Base-by-base conservation (phyloP, 441 rosid species). In the Populus tomentosa region DNA sequence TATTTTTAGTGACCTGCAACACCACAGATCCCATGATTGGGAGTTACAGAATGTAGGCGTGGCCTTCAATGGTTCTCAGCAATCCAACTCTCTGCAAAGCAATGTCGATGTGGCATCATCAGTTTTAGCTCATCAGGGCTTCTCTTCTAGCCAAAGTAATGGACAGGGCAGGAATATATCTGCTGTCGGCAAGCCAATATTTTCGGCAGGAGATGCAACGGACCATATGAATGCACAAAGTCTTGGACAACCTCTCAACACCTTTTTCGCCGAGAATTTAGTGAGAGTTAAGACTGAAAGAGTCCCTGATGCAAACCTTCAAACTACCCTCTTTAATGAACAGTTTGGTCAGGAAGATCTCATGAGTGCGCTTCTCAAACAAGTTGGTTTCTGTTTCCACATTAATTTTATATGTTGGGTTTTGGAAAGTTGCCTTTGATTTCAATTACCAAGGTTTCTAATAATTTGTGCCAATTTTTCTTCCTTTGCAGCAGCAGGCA, bases 301-400 rank as follows among this genome's bases (percentile, higher is more conserved):
- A 72, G 78, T 89, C 71, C 72, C 87, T 13, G 97, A 91, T 76
- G 59, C 87, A 6, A 59, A 78, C 80, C 63, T 50, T 71, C 86
- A 76, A 21, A 70, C 85, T 32, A 26, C 84, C 77, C 80, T 88
- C 78, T 92, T 87, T 67, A 70, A 83, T 2, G 92, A 92, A 24
- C 95, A 85, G 69, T 91, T 84, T 36, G 86, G 83, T 77, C 92
- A 93, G 84, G 99, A 91, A 56, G 99, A 93, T 85, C 95, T 95
- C 85, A 88, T 92, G 97, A 91, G 89, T 56, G 93, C 91, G 28
- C 86, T 95, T 81, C 89, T 93, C 83, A 88, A 88, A 85, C 99
- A 89, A 91, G 99, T 95, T 64, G 33, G 88, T 64, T 72, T 73
- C 78, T 65, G 61, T 74, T 21, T 59, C 26, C 32, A 59, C 23